A percentile compares a stretch with the other conserved stretches of the same genome.
phyloP scores from a whole-genome alignment of 2,329 filamentous ascomycete species.

The Fusarium pininemorale region DNA sequence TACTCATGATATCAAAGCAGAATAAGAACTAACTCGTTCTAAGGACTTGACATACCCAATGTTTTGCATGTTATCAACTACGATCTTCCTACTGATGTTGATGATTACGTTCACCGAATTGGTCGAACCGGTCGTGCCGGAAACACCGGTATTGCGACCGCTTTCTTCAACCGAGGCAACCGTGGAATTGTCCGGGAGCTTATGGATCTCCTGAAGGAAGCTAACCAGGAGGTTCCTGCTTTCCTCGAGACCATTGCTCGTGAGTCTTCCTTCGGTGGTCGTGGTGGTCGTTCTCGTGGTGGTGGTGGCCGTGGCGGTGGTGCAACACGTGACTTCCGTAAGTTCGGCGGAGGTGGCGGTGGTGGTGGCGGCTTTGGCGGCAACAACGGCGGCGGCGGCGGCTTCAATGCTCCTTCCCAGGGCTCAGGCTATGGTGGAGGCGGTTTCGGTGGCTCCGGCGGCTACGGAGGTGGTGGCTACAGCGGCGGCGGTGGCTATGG shows the following conservation, averaged over 20 bases:
- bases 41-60: constrained; percentile 90
- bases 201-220: constrained; percentile 97
- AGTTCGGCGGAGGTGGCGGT: constrained; percentile 66
- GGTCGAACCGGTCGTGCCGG: constrained; percentile 99
- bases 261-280: constrained; percentile 83
- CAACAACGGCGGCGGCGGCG: constrained; percentile 53
- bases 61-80: constrained; percentile 99
- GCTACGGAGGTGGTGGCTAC: constrained; percentile 63
- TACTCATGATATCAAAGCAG: background rate
- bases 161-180: constrained; percentile 99
- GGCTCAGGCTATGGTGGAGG: constrained; percentile 54
- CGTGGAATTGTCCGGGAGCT: constrained; percentile 96
- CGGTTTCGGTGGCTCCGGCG: constrained; percentile 67
- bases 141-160: constrained; percentile 97
- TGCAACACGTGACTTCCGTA: constrained; percentile 90
- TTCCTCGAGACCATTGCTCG: constrained; percentile 98
- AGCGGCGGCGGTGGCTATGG: constrained; percentile 54
- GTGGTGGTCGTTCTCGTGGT: constrained; percentile 60
- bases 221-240: constrained; percentile 92
- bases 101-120: constrained; percentile 98
- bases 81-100: constrained; percentile 97
- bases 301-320: constrained; percentile 68
- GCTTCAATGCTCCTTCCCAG: constrained; percentile 46
- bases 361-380: constrained; percentile 47
- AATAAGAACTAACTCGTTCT: background rate